A percentile compares a stretch with the other conserved stretches of the same genome.
phyloP scores from a whole-genome alignment of 306 rosid genomes.

The Corylus avellana region DNA sequence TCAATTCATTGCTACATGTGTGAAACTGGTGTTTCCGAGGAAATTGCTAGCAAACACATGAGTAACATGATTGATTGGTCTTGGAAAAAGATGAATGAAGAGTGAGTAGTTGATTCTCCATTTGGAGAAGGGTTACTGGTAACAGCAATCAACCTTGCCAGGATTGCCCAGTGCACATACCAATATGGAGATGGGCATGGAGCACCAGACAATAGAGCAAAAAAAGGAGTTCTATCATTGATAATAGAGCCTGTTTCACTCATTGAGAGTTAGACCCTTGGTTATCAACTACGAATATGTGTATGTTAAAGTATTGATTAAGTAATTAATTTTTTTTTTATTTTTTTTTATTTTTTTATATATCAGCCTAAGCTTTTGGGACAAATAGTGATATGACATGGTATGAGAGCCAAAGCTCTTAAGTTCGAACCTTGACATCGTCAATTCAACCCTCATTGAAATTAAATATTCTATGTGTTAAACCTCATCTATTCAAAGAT shows the following conservation, averaged over 20 bases:
- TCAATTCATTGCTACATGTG: constrained; percentile 43
- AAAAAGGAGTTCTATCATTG: constrained; percentile 30
- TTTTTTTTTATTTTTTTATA: too few species aligned
- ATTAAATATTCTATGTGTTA: too few species aligned
- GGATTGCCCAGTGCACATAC: constrained; percentile 53
- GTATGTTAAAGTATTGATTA: too few species aligned
- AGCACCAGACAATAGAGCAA: constrained; percentile 33
- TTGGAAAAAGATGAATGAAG: constrained; percentile 59
- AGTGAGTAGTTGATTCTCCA: constrained; percentile 17
- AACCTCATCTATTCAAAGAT: too few species aligned
- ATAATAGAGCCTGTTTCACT: constrained; percentile 46
- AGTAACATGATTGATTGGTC: constrained; percentile 29
- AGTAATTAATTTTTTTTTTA: too few species aligned
- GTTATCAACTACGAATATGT: neutral
- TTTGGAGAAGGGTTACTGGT: constrained; percentile 42
- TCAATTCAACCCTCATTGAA: too few species aligned
- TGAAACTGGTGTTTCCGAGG: constrained; percentile 32
- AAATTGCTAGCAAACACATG: constrained; percentile 16
- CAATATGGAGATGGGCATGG: constrained; percentile 62
- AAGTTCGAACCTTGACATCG: too few species aligned
- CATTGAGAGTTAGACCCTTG: neutral
- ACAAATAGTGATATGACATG: too few species aligned
- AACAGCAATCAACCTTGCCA: constrained; percentile 42
- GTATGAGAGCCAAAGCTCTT: too few species aligned
- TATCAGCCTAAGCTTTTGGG: too few species aligned